phyloP scores from a whole-genome alignment of 2,329 filamentous ascomycete species.

The Clonostachys solani region DNA sequence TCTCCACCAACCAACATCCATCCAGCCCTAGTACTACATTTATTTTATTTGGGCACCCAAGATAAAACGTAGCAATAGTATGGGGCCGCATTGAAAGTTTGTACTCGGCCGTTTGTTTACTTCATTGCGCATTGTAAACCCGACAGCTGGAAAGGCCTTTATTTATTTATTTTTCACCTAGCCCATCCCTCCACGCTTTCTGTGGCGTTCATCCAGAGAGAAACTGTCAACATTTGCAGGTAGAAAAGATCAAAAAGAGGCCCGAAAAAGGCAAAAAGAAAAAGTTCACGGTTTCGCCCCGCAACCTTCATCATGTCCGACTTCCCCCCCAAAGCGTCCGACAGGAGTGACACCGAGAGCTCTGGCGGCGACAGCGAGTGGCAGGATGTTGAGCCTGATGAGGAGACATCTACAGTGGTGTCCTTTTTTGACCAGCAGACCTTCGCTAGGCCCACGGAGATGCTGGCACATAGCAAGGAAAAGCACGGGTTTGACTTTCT shows the following conservation, averaged over 20 bases:
- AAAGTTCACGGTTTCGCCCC: not conserved
- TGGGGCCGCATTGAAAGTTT: too few species aligned
- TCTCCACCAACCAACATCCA: not conserved
- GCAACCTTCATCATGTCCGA: slow-evolving; percentile 13
- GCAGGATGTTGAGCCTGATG: slow-evolving; percentile 56
- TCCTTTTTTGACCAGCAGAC: slow-evolving; percentile 65
- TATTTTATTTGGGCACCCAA: not conserved
- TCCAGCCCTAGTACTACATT: not conserved
- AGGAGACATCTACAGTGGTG: slow-evolving; percentile 56
- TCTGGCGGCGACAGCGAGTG: slow-evolving; percentile 42
- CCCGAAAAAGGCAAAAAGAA: not conserved
- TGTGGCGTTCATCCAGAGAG: too few species aligned
- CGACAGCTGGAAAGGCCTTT: too few species aligned
- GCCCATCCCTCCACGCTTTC: too few species aligned
- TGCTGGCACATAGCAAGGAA: slow-evolving; percentile 66
- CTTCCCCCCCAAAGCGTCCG: slow-evolving; percentile 14
- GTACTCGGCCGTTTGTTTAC: too few species aligned
- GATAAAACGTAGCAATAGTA: too few species aligned
- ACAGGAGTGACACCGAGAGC: slow-evolving; percentile 14
- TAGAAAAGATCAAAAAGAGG: too few species aligned
- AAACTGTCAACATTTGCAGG: too few species aligned
- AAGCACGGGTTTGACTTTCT: slow-evolving; percentile 65
- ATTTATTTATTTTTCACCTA: too few species aligned
- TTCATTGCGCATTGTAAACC: too few species aligned
- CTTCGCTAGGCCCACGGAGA: slow-evolving; percentile 58